phyloP scores from a whole-genome alignment of 2,329 filamentous ascomycete species.

The Talaromyces islandicus region DNA sequence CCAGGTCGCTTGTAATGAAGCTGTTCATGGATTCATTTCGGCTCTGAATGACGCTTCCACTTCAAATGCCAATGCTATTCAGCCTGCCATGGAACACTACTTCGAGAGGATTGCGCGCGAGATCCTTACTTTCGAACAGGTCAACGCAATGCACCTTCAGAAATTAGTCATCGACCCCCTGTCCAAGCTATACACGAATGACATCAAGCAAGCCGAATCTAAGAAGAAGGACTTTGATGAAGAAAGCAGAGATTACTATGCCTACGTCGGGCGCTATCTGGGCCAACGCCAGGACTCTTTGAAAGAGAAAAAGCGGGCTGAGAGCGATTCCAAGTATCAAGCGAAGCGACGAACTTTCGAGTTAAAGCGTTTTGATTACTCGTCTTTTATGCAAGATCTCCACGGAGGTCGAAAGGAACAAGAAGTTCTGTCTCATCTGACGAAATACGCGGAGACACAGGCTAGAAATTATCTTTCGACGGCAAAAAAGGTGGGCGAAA shows the following conservation, averaged over 20 bases:
- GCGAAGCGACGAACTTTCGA: conserved; percentile 91
- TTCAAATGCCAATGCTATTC: conserved; percentile 93
- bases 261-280: conserved; percentile 91
- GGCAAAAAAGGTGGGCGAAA: conserved; percentile 78
- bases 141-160: conserved; percentile 78
- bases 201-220: conserved; percentile 94
- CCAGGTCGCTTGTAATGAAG: conserved; percentile 79
- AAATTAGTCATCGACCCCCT: conserved; percentile 93
- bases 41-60: conserved; percentile 79
- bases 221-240: conserved; percentile 99
- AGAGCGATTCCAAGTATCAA: conserved; percentile 96
- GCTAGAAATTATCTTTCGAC: conserved; percentile 75
- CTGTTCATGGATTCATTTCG: conserved; percentile 75
- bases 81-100: conserved; percentile 93
- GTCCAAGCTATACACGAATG: conserved; percentile 81
- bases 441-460: conserved; percentile 87
- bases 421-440: conserved; percentile 89
- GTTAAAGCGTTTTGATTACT: conserved; percentile 96
- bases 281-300: conserved; percentile 91
- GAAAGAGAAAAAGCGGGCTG: conserved; percentile 93
- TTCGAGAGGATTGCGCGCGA: conserved; percentile 95
- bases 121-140: conserved; percentile 78
- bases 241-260: conserved; percentile 97
- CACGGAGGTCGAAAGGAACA: conserved; percentile 98
- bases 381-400: conserved; percentile 98